Evolutionary conservation across 2,329 filamentous ascomycete genomes (phyloP), one percentile per base, ranked within the genome.

Genomic region (Scedosporium apiospermum): DNA sequence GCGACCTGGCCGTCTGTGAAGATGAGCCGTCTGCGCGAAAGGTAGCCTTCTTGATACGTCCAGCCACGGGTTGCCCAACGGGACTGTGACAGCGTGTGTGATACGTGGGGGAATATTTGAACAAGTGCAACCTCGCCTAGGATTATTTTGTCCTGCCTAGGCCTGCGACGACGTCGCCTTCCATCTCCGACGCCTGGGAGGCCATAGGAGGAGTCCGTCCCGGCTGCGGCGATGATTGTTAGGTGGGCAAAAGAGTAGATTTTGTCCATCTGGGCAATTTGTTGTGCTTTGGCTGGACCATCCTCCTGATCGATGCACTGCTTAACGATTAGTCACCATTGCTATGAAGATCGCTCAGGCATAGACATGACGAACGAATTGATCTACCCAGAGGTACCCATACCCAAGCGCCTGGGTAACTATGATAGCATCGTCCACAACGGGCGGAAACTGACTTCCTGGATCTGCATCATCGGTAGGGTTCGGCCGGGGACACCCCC

Each of bases 181-280:
- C 4, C 68, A 67, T 7, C 70, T 69, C 75, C 76, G 0, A 34
- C 30, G 30, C 30, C 30, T 6, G 73, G 72, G 0, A 77, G 68
- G 0, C 75, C 75, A 7, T 73, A 67, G 6, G 64, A 69, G 0
- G 73, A 69, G 49, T 71, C 69, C 2, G 71, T 64, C 1, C 74
- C 74, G 5, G 72, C 72, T 1, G 74, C 74, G 0, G 75, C 75
- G 46, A 77, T 69, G n/a, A 77, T 75, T 0, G 75, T 74, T 9
- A 77, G 18, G 2, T 66, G 68, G 0, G 75, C 70, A 0, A 70
- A 68, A 16, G 71, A 68, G 26, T 74, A 77, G 4, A 77, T 73
- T 2, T 71, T 68, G 16, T 75, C 73, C 75, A 77, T 77, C 6
- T 70, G 68, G 0, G 66, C 63, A 26, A 77, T 69, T 34, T 77